Conservation (phyloP, 257 asterid species). For the Solanum appendiculatum region DNA sequence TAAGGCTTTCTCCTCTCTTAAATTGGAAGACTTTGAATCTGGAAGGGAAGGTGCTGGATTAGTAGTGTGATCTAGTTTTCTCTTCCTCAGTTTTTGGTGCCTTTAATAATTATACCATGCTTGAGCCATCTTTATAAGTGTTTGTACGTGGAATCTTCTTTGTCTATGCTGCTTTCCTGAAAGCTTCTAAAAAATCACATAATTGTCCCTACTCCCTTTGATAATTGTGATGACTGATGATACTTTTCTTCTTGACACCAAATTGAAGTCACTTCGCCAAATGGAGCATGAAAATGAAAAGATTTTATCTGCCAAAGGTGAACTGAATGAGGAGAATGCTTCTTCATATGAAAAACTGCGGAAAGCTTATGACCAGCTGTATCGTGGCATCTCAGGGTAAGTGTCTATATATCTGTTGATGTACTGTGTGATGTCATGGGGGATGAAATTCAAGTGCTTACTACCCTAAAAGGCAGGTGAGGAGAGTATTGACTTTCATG, state of each 20-base stretch:
- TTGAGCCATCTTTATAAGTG: neutral
- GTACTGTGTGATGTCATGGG: neutral
- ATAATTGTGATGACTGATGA: conserved; percentile 11
- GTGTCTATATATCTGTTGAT: conserved; percentile 21
- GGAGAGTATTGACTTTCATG: neutral
- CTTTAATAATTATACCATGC: neutral
- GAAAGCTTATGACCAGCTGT: conserved; percentile 78
- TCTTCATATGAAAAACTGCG: conserved; percentile 85
- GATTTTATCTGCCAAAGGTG: conserved; percentile 95
- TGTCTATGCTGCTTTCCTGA: neutral
- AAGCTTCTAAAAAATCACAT: neutral
- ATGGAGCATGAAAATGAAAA: conserved; percentile 97
- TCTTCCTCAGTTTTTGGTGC: neutral
- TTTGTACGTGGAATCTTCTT: neutral
- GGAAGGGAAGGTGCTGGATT: neutral
- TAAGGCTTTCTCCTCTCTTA: conserved; percentile 28
- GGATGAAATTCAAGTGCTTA: neutral
- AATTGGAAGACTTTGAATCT: neutral
- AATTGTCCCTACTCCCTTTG: neutral
- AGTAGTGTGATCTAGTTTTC: neutral
- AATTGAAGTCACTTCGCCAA: conserved; percentile 77
- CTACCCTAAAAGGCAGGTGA: neutral
- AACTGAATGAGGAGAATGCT: conserved; percentile 84
- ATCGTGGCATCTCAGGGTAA: conserved; percentile 91
- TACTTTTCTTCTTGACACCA: neutral